phyloP scores from a whole-genome alignment of 164 flowering plant genomes.

The Magnolia officinalis region DNA sequence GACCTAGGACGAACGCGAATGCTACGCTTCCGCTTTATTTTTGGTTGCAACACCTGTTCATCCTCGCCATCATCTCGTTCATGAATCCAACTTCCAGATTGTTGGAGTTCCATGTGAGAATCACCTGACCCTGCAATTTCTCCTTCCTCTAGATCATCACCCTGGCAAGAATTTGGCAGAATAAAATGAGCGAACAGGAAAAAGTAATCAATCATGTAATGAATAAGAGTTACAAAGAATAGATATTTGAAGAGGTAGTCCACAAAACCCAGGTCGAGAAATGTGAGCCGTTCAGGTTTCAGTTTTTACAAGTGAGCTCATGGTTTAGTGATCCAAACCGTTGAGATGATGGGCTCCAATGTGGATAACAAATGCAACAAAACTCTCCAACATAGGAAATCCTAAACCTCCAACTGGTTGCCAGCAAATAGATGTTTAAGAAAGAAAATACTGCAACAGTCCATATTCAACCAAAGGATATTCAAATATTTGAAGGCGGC shows the following conservation, averaged over 20 bases:
- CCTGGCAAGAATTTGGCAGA: conserved; percentile 39
- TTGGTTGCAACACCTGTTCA: conserved; percentile 95
- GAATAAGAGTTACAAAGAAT: conserved; percentile 1
- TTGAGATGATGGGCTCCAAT: too few relatives aligned
- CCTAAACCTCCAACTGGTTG: too few relatives aligned
- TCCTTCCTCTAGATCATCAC: conserved; percentile 95
- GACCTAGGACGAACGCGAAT: conserved; percentile 71
- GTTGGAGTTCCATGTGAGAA: conserved; percentile 79
- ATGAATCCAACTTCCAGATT: conserved; percentile 94
- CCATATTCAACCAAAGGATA: too few relatives aligned
- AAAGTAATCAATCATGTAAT: neutral
- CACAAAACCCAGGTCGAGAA: too few relatives aligned
- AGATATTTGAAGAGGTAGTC: neutral
- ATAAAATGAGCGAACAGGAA: conserved; percentile 4
- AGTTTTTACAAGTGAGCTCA: too few relatives aligned
- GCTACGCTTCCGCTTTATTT: conserved; percentile 88
- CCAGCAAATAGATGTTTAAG: too few relatives aligned
- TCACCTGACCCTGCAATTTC: conserved; percentile 92
- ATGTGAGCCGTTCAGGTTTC: too few relatives aligned
- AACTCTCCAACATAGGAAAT: too few relatives aligned
- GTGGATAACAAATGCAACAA: too few relatives aligned
- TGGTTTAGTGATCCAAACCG: too few relatives aligned
- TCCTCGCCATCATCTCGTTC: conserved; percentile 96
- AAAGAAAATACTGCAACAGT: too few relatives aligned
- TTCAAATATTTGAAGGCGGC: too few relatives aligned